Base-by-base conservation (phyloP, 1,139 yeast species). In the Debaryomyces coudertii region DNA sequence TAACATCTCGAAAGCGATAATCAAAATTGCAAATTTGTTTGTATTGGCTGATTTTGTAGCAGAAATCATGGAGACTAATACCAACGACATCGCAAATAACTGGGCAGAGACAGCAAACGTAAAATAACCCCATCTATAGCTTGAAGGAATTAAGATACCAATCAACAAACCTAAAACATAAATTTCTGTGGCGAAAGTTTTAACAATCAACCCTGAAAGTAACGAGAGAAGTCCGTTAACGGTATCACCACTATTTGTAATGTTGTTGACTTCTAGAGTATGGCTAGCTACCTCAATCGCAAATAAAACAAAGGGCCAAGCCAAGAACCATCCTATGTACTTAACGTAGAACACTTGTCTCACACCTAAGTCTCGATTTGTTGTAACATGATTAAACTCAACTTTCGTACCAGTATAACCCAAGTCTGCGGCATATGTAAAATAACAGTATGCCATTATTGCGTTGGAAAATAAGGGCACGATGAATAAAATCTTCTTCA, bases 71-170 rank as follows among this genome's bases (percentile, higher is more conserved):
- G 57, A 52, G 31, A 39, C 43, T 18, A 53, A 46, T 44, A 73
- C 50, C 46, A 75, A 57, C 11, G 53, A 54, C 34, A 73, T 62
- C n/a, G 71, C 69, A 47, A 73, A 67, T 40, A 79, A 53, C 51
- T 66, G 69, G 27, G 72, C 73, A 46, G 60, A 50, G n/a, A 58
- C 58, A 16, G 73, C 65, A 55, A 71, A 71, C 36, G 75, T 70
- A 50, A 72, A 81, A 71, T 77, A 82, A 55, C 86, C 89, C 88
- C 88, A 83, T 65, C 80, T 83, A 65, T 83, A 83, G 45, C 82
- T 68, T 11, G 87, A 78, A 44, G 63, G 61, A 47, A 83, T 79
- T 49, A 82, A 64, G 23, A 75, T 55, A 52, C 85, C 87, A 58
- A 82, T 71, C 60, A 83, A 71, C 42, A 79, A 69, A 43, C 79